Evolutionary conservation across 2,329 filamentous ascomycete genomes (phyloP), one percentile per base, ranked within the genome.

Genomic region (Aspergillus spinulosporus): DNA sequence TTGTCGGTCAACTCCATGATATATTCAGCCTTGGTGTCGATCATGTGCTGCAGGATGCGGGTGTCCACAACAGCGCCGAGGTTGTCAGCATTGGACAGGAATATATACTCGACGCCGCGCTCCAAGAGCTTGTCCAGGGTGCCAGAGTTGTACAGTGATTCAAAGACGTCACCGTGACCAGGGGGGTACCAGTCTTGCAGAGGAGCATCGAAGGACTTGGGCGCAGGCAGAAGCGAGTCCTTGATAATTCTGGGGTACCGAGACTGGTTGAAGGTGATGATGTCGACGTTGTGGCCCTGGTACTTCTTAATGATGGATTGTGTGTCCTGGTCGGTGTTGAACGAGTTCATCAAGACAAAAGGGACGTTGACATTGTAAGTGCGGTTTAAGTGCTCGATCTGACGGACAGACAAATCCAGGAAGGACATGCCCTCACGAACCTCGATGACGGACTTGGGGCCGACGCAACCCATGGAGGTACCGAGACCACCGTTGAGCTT

Each of bases 251-350:
- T 90, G 66, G 94, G 94, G 83, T 97, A 99, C 70, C 92, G 86
- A 63, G 94, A 99, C 82, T 99, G 94, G 84, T 99, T 99, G 88
- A 99, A 99, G 75, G 94, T 97, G 75, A 97, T 84, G 76, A 99
- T 97, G 74, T 99, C 94, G 72, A 99, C 95, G 76, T 97, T 97
- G 86, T 99, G 94, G 63, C 94, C 94, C 82, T 99, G 93, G 80
- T 97, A 99, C 84, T 99, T 99, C 87, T 99, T 99, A 83, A 99
- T 99, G 80, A 99, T 99, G 78, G 91, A 92, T 62, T 92, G 92
- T 50, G 94, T 99, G 74, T 99, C 94, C 70, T 93, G 86, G 76
- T 99, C 92, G 74, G 94, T 99, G 86, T 99, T 99, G 89, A 99
- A 99, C 54, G 94, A 97, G 88, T 99, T 99, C 94, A 99, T 99